Percentiles rank a stretch among this genome's conserved stretches.
Evolutionary conservation across 495 filamentous ascomycete genomes (phyloP).

Genomic region (Entonaema liquescens): DNA sequence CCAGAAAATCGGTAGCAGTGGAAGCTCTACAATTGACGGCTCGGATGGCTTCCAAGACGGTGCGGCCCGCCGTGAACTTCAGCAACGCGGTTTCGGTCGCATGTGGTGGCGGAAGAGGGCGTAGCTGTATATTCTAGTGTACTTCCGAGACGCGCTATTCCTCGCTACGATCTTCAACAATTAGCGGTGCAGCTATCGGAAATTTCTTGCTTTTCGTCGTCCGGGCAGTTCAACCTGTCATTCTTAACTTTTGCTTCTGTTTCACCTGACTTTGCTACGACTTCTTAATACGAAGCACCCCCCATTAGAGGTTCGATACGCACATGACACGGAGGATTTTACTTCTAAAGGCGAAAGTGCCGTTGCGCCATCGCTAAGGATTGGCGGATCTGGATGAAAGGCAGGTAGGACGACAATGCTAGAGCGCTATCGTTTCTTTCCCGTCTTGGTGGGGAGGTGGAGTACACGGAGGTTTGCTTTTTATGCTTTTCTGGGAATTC

Average conservation of each 20-base stretch:
- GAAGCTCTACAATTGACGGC: constrained; percentile 54
- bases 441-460: constrained; percentile 33
- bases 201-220: constrained; percentile 9
- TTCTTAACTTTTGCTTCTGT: constrained; percentile 38
- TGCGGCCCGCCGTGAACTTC: constrained; percentile 71
- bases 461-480: constrained; percentile 29
- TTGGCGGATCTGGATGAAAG: constrained; percentile 40
- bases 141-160: constrained; percentile 15
- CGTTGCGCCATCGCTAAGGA: constrained; percentile 54
- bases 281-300: constrained; percentile 26
- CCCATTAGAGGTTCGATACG: constrained; percentile 34
- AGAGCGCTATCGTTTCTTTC: constrained; percentile 51
- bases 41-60: constrained; percentile 68
- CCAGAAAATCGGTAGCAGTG: constrained; percentile 49
- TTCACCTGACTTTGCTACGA: constrained; percentile 30
- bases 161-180: constrained; percentile 41
- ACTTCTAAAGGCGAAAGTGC: constrained; percentile 53
- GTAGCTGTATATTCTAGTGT: constrained; percentile 3
- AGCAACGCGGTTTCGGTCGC: constrained; percentile 72
- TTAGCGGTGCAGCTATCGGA: constrained; percentile 20
- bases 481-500: constrained; percentile 18
- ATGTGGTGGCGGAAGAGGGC: constrained; percentile 58
- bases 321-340: constrained; percentile 38
- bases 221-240: constrained; percentile 46
- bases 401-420: constrained; percentile 51